Evolutionary conservation across 2,329 filamentous ascomycete species (phyloP), one percentile per base, ranked within the genome.

Genomic region (Basipetospora sp.): DNA sequence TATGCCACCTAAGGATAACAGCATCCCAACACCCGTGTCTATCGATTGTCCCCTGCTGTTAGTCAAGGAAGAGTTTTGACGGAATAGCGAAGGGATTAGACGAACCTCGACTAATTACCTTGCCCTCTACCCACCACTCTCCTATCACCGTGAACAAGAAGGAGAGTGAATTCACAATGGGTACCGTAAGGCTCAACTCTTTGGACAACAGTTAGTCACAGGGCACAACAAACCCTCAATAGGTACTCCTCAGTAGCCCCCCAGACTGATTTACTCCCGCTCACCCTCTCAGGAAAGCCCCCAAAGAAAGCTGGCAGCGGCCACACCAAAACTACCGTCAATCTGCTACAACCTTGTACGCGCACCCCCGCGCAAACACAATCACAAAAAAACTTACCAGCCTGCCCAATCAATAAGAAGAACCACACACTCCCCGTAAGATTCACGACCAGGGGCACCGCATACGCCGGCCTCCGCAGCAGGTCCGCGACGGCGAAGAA

Each of bases 391-490:
- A 42, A 69, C 80, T 48, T 59, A 92, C 86, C 86, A 50, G 87
- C 87, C 56, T 90, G 75, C 5, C 88, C 88, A 59, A 96, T 88
- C 45, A 96, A 64, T 47, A 96, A 59, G 50, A 96, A 96, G 60
- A 96, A 96, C 88, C 88, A 96, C 39, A 94, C 70, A 52, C 85
- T 93, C 20, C 88, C 88, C 3, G 88, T 94, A 38, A 96, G 61
- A 54, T 96, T 96, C 41, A 94, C 59, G 37, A 94, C 60, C 47
- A 96, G 59, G 15, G 88, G 88, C 18, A 93, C 60, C 5, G 85
- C 82, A 58, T 96, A 96, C 14, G 74, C 71, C 26, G 87, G 87
- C 47, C 86, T 86, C 41, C 71, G 66, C 37, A 96, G 59, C 41
- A 94, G 63, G 52, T 94, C 87, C 10, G 77, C 51, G 1, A 88